Evolutionary conservation across 306 rosid genomes (phyloP).

Genomic region (Dalbergia cultrata): DNA sequence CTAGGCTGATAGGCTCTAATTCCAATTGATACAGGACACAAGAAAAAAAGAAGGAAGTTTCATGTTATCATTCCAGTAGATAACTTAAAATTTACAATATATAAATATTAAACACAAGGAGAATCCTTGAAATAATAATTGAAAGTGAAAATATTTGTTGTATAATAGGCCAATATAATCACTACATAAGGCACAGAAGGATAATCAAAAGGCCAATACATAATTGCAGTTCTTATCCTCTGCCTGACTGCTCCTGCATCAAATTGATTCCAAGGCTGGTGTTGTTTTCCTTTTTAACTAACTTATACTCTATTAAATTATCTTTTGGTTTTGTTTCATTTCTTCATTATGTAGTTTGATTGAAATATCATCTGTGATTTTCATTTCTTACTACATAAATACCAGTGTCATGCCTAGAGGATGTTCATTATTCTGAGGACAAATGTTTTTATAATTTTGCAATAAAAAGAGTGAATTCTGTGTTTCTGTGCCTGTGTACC

Average conservation of each 20-base stretch:
- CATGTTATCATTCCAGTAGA: constrained; percentile 8
- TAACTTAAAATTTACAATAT: not conserved
- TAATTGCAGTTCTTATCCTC: constrained; percentile 3
- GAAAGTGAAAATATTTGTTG: not conserved
- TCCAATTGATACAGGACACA: not conserved
- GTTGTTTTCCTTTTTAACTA: not conserved
- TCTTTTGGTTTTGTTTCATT: constrained; percentile 16
- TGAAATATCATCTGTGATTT: constrained; percentile 2
- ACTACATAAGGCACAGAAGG: not conserved
- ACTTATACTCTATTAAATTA: not conserved
- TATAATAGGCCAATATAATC: constrained; percentile 14
- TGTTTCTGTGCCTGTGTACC: not conserved
- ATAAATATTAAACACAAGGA: not conserved
- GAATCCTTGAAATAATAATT: not conserved
- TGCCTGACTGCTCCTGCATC: constrained; percentile 26
- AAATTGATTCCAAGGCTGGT: constrained; percentile 3
- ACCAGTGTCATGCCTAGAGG: not conserved
- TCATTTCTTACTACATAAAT: not conserved
- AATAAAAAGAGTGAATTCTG: not conserved
- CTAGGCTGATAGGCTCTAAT: not conserved
- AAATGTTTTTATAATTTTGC: not conserved
- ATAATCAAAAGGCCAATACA: not conserved
- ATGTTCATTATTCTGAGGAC: not conserved
- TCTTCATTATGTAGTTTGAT: constrained; percentile 5
- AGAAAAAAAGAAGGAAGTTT: constrained; percentile 14